Conservation (phyloP, 768 basidiomycete species). For the Kwoniella europaea region DNA sequence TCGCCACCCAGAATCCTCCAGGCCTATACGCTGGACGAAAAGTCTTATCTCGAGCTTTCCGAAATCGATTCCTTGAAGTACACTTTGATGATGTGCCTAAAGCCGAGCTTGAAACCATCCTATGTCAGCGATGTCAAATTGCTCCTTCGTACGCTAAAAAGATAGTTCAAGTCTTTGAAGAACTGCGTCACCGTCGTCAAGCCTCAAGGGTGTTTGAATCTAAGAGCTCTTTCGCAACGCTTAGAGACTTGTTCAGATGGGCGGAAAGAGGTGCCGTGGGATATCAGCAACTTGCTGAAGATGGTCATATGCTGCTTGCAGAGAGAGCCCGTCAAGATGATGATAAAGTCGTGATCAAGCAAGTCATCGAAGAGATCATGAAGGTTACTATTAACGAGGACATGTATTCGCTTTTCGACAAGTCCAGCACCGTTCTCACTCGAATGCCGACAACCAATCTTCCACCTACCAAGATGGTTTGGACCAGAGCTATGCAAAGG, state of each 20-base stretch:
- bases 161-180: conserved; percentile 89
- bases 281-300: conserved; percentile 90
- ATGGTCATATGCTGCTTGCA: conserved; percentile 96
- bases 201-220: conserved; percentile 93
- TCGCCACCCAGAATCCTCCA: conserved; percentile 97
- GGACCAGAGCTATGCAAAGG: conserved; percentile 92
- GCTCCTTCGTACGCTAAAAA: conserved; percentile 90
- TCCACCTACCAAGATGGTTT: conserved; percentile 66
- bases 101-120: conserved; percentile 85
- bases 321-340: conserved; percentile 84
- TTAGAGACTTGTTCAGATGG: conserved; percentile 97
- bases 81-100: conserved; percentile 98
- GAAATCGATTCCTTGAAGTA: conserved; percentile 95
- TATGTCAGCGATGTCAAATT: conserved; percentile 89
- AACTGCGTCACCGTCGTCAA: conserved; percentile 90
- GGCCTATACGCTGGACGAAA: conserved; percentile 95
- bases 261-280: conserved; percentile 85
- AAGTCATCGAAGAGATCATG: conserved; percentile 87
- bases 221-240: conserved; percentile 93
- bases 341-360: conserved; percentile 86
- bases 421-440: conserved; percentile 32
- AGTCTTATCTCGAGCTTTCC: conserved; percentile 89
- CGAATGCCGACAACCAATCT: conserved; percentile 39
- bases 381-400: conserved; percentile 79
- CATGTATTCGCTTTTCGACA: conserved; percentile 65